A percentile compares a stretch with the other conserved stretches of the same genome.
phyloP scores from a whole-genome alignment of 129 eudicot genomes.

The Logfia minima region DNA sequence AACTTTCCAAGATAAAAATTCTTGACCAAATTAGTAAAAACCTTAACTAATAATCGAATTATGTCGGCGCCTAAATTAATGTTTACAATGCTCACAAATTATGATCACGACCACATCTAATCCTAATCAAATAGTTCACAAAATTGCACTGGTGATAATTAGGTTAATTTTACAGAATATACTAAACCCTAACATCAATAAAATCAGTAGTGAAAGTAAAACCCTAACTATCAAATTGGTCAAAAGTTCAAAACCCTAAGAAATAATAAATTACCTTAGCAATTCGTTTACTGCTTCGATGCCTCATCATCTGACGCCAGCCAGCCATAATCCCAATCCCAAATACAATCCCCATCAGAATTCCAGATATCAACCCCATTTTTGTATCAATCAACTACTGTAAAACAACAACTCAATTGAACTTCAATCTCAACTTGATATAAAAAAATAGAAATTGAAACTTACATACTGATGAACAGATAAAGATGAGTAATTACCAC shows the following conservation, averaged over 20 bases:
- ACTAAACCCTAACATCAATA: conserved; percentile 23
- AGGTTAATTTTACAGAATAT: no score
- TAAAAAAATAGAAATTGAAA: background rate
- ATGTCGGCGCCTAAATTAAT: background rate
- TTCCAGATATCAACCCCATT: conserved; percentile 94
- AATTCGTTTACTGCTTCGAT: conserved; percentile 67
- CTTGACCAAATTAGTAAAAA: no score
- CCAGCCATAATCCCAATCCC: conserved; percentile 97
- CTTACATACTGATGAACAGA: background rate
- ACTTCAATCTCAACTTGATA: conserved; percentile 11
- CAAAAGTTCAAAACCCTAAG: conserved; percentile 14
- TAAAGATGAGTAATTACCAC: conserved; percentile 26
- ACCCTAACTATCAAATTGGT: conserved; percentile 15
- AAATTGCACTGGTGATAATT: background rate
- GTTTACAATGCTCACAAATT: background rate
- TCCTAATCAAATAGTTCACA: background rate
- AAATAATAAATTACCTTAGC: conserved; percentile 56
- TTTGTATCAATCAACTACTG: background rate
- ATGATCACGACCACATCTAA: background rate
- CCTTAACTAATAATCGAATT: background rate
- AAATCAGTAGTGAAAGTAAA: background rate
- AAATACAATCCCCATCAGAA: conserved; percentile 68
- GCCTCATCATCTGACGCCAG: conserved; percentile 80
- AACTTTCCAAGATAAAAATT: background rate
- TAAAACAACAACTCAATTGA: conserved; percentile 6